phyloP scores from a whole-genome alignment of 345 rosid genomes.

The Populus deltoides region DNA sequence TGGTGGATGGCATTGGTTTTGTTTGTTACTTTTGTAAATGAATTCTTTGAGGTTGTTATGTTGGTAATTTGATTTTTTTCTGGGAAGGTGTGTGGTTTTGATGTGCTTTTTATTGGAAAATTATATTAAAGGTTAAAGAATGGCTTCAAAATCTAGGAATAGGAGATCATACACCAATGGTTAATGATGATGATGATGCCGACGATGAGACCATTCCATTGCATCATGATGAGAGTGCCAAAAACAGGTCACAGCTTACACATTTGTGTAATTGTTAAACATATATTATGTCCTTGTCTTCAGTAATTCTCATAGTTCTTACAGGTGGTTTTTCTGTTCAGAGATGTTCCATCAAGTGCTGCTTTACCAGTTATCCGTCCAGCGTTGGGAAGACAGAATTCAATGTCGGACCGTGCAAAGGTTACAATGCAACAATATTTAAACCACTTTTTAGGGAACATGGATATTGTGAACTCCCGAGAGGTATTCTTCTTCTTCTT shows the following conservation, averaged over 20 bases:
- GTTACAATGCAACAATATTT: constrained; percentile 93
- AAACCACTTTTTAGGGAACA: constrained; percentile 86
- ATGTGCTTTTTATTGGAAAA: constrained; percentile 45
- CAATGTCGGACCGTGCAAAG: constrained; percentile 87
- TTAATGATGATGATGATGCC: constrained; percentile 79
- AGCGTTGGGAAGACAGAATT: constrained; percentile 80
- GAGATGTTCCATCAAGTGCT: constrained; percentile 98
- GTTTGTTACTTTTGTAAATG: neutral
- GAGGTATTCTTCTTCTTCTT: constrained; percentile 56
- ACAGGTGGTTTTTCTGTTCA: constrained; percentile 49
- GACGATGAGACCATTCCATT: constrained; percentile 66
- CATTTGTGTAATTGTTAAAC: neutral
- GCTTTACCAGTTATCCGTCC: constrained; percentile 94
- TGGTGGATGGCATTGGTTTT: neutral
- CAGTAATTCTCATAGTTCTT: constrained; percentile 22
- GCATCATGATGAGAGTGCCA: constrained; percentile 73
- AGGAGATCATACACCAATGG: constrained; percentile 66
- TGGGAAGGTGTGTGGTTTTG: constrained; percentile 28
- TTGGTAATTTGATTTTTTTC: neutral
- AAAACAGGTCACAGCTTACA: constrained; percentile 56
- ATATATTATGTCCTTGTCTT: constrained; percentile 1
- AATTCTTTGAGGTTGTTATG: neutral
- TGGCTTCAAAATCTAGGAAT: constrained; percentile 99
- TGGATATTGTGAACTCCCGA: constrained; percentile 90
- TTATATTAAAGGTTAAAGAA: constrained; percentile 91